Evolutionary conservation across 192 early-diverging fungal genomes (phyloP).

Genomic region (Backusella australiensis): DNA sequence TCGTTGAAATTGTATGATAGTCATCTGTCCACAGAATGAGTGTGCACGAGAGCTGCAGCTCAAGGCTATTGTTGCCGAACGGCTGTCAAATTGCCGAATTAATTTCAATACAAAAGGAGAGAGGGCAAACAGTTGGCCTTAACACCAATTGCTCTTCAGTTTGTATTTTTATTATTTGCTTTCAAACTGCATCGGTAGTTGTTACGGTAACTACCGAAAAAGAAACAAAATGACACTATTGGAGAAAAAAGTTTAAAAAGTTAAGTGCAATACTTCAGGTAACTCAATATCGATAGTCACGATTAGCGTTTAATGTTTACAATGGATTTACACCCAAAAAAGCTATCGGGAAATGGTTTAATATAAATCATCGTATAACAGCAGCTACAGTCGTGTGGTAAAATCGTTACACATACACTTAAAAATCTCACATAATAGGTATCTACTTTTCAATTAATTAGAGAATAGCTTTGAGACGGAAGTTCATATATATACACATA

Average conservation of each 20-base stretch:
- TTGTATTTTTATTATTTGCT: background rate
- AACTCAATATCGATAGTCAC: conserved; percentile 6
- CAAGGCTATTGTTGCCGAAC: background rate
- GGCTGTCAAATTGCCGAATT: conserved; percentile 23
- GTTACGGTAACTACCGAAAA: conserved; percentile 4
- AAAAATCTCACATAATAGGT: background rate
- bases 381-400: background rate
- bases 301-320: background rate
- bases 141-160: background rate
- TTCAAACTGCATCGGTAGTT: background rate
- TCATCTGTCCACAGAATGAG: conserved; percentile 1
- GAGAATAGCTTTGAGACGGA: background rate
- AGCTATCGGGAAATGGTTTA: conserved; percentile 3
- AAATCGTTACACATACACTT: background rate
- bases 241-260: conserved; percentile 6
- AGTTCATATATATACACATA: background rate
- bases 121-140: background rate
- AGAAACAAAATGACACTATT: background rate
- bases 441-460: background rate
- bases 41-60: background rate
- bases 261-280: background rate
- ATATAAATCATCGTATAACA: conserved; percentile 6
- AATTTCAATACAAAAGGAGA: conserved; percentile 5
- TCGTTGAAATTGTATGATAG: background rate
- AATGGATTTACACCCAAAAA: background rate